A percentile compares a stretch with the other conserved stretches of the same genome.
Evolutionary conservation across 208 protist genomes (phyloP).

Genomic region (Phytomonas sp.): DNA sequence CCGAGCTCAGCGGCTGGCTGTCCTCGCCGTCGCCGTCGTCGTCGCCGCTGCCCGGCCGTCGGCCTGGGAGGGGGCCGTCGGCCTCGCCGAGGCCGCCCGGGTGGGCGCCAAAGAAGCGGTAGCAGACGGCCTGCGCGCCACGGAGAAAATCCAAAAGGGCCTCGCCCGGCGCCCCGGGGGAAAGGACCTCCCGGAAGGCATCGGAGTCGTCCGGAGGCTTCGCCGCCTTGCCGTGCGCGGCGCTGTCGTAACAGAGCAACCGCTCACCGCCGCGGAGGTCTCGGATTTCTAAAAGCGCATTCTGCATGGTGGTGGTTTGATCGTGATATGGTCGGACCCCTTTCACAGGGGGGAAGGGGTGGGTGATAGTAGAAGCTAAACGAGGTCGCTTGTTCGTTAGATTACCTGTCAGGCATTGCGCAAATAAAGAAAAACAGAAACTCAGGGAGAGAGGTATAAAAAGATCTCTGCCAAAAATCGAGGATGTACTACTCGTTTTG

Average conservation of each 20-base stretch:
- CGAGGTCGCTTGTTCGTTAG: not conserved
- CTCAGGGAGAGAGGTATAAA: slow-evolving; percentile 10
- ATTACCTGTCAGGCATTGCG: not conserved
- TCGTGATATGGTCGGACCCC: not conserved
- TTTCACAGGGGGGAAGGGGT: too few relatives aligned
- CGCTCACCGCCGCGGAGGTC: slow-evolving; percentile 6
- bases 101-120: slow-evolving; percentile 48
- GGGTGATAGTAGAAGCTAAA: not conserved
- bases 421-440: slow-evolving; percentile 10
- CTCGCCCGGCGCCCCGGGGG: slow-evolving; percentile 22
- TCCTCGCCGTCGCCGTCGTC: slow-evolving; percentile 7
- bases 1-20: not conserved
- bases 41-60: slow-evolving; percentile 1
- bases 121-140: slow-evolving; percentile 42
- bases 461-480: slow-evolving; percentile 6
- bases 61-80: not conserved
- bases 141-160: slow-evolving; percentile 39
- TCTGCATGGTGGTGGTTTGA: slow-evolving; percentile 7
- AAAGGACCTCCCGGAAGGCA: slow-evolving; percentile 5
- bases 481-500: not conserved
- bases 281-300: slow-evolving; percentile 17
- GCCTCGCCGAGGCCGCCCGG: slow-evolving; percentile 13
- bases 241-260: slow-evolving; percentile 15
- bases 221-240: slow-evolving; percentile 2
- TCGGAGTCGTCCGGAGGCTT: not conserved